Conservation (phyloP, 2,329 filamentous ascomycete genomes). For the Clonostachys byssicola region DNA sequence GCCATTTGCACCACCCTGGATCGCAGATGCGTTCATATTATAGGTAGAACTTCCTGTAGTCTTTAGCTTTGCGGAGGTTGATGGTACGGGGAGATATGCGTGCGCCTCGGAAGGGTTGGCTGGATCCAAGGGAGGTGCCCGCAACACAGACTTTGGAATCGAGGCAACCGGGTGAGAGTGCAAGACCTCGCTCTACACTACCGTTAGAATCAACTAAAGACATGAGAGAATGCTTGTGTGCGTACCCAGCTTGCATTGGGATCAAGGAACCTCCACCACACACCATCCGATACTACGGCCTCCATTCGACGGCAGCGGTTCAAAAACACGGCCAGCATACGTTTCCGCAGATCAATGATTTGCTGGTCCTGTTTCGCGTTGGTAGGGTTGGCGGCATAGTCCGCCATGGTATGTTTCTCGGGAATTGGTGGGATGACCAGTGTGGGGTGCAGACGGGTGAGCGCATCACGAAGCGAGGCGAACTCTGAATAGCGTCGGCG, state of each 20-base stretch:
- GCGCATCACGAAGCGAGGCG: conserved; percentile 79
- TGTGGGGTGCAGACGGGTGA: conserved; percentile 90
- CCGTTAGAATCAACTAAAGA: conserved; percentile 9
- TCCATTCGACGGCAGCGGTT: conserved; percentile 94
- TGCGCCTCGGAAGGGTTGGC: conserved; percentile 90
- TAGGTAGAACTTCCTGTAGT: conserved; percentile 35
- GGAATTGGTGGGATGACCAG: conserved; percentile 95
- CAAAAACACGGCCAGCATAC: conserved; percentile 93
- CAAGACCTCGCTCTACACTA: conserved; percentile 78
- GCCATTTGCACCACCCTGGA: conserved; percentile 46
- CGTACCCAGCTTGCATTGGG: conserved; percentile 96
- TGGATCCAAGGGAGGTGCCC: conserved; percentile 90
- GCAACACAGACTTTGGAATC: conserved; percentile 89
- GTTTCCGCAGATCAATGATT: conserved; percentile 94
- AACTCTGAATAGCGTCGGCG: conserved; percentile 96
- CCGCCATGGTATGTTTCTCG: conserved; percentile 98
- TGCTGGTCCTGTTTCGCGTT: conserved; percentile 96
- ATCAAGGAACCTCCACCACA: conserved; percentile 97
- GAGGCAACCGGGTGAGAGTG: conserved; percentile 86
- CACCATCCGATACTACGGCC: conserved; percentile 84
- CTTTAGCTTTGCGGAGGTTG: conserved; percentile 81
- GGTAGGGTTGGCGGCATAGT: conserved; percentile 96
- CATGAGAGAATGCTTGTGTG: neutral
- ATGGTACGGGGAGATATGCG: conserved; percentile 80
- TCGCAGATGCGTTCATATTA: conserved; percentile 26